Evolutionary conservation across 345 rosid genomes (phyloP), one percentile per base, ranked within the genome.

Genomic region (Citrus hindsii): DNA sequence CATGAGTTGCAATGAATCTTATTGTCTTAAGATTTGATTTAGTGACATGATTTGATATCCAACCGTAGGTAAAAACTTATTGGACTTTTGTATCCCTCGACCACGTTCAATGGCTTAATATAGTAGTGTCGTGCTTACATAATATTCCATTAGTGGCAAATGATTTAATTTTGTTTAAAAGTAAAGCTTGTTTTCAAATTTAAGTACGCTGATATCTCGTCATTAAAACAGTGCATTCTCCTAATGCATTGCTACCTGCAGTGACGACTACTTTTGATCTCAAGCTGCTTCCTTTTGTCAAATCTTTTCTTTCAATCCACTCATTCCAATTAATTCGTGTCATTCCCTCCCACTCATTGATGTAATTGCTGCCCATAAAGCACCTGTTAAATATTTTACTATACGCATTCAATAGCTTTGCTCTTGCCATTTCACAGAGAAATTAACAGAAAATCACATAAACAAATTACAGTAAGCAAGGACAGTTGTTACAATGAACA

Each of bases 241-340:
- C 59, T n/a, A 66, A 38, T 40, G 28, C 37, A 74, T 16, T 60
- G 55, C 33, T 30, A 74, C 58, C 68, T 19, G 8, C 62, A 73
- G n/a, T 60, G 76, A 59, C 18, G 69, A 40, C 40, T 42, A 27
- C 77, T 61, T 74, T 61, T 40, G 19, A 73, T 59, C 76, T 60
- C 76, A 2, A 46, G 21, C 40, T 25, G 67, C 67, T 60, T 59
- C 76, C 24, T 22, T 73, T 76, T 28, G 19, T 42, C 70, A 30
- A 30, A 63, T 75, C 78, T 75, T 75, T 75, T 32, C 78, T 76
- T 76, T 35, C 25, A 76, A 76, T 48, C 48, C 62, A 65, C 78
- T 76, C 78, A n/a, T 76, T 32, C 64, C 13, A 14, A 48, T 30
- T 22, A 14, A 48, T 30, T 40, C 59, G 4, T 69, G 37, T 30